Base-by-base conservation (phyloP, 2,329 filamentous ascomycete species). In the Penicillium janthinellum region DNA sequence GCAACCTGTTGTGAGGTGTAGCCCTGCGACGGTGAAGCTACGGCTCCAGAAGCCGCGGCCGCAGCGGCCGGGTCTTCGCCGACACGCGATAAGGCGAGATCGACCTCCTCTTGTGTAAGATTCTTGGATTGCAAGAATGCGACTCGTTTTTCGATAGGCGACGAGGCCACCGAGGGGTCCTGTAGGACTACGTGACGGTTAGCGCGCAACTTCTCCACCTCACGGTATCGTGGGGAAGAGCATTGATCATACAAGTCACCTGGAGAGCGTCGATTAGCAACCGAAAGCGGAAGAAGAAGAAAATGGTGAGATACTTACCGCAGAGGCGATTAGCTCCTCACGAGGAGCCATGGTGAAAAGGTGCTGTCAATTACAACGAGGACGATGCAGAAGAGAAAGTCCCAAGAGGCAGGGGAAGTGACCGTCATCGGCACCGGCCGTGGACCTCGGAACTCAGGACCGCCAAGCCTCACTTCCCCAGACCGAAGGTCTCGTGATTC, bases 41-140 rank as follows among this genome's bases (percentile, higher is more conserved):
- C 78, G 39, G 82, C 73, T 45, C 80, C 79, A 72, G 75, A 78
- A 66, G 68, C 79, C 71, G 78, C 73, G 63, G 70, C 64, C 56
- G 72, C 77, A 71, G 79, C 76, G 37, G 80, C 78, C 47, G 81
- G 73, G 66, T 84, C 85, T 69, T 87, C 87, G 64, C 89, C 88
- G 49, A 87, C 87, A 71, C 94, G 88, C 44, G 90, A 84, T 66
- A 99, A 84, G 15, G 96, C 90, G 39, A 86, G 83, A 72, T 95
- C 91, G 71, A 99, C 90, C 79, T 99, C 96, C 78, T 98, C 94
- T 75, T 95, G 90, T 0, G 94, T 98, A 56, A 99, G 84, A 77
- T 99, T 98, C 80, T 99, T 99, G 7, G 93, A 96, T 76, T 93
- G 91, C 20, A 99, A 84, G 70, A 99, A 99, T 8, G 92, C 90